A percentile compares a stretch with the other conserved stretches of the same genome.
Conservation (phyloP, 2,329 filamentous ascomycete species). For the Penicillium vulpinum region DNA sequence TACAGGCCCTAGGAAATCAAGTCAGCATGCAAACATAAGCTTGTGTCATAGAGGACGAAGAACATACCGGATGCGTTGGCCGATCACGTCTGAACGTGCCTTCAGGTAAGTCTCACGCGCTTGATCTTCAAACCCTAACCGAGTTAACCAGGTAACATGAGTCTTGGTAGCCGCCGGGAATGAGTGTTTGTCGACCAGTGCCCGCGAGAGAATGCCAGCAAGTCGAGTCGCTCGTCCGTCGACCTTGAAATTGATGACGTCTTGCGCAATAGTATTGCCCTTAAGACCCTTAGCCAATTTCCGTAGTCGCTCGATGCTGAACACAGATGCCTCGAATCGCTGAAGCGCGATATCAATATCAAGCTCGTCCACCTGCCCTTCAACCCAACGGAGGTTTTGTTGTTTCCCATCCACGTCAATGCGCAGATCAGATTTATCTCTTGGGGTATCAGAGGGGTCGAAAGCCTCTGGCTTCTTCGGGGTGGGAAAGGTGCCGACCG, state of each 20-base stretch:
- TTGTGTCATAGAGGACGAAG: not conserved
- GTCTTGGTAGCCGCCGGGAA: slow-evolving; percentile 75
- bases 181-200: slow-evolving; percentile 74
- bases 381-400: slow-evolving; percentile 93
- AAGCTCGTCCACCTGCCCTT: slow-evolving; percentile 90
- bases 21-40: slow-evolving; percentile 6
- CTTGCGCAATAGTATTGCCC: slow-evolving; percentile 82
- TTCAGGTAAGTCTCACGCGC: slow-evolving; percentile 84
- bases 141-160: slow-evolving; percentile 79
- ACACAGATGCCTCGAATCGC: slow-evolving; percentile 80
- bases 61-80: slow-evolving; percentile 74
- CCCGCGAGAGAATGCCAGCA: slow-evolving; percentile 72
- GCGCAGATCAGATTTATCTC: slow-evolving; percentile 71
- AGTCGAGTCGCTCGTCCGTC: slow-evolving; percentile 79
- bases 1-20: slow-evolving; percentile 69
- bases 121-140: slow-evolving; percentile 85
- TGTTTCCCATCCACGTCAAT: slow-evolving; percentile 97
- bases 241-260: slow-evolving; percentile 88
- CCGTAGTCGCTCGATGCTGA: slow-evolving; percentile 80
- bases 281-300: slow-evolving; percentile 76
- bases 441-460: slow-evolving; percentile 73
- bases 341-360: slow-evolving; percentile 95
- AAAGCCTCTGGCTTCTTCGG: slow-evolving; percentile 78
- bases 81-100: slow-evolving; percentile 74
- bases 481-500: slow-evolving; percentile 67